These are phyloP conservation scores for Starmera quercuum DNA, from an alignment of 805 yeast species.

Conservation along the genomic window DNA sequence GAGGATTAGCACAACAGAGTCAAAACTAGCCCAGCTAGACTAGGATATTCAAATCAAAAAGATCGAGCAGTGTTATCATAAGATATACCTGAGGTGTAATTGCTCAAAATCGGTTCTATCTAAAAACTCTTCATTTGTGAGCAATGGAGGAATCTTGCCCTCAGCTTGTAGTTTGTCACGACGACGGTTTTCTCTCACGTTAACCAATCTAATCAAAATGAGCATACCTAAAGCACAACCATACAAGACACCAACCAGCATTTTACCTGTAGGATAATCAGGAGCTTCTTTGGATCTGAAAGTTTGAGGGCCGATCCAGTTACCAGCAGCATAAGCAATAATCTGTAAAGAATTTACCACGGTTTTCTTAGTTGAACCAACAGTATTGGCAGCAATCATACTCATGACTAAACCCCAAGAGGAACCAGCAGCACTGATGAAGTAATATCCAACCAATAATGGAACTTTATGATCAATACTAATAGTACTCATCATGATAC, in stretches of 20 bases:
- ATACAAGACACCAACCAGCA: conserved; percentile 41
- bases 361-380: conserved; percentile 65
- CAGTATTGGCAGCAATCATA: conserved; percentile 36
- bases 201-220: conserved; percentile 17
- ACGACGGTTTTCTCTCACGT: conserved; percentile 29
- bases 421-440: neutral
- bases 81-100: too few relatives aligned
- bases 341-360: conserved; percentile 46
- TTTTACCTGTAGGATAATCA: conserved; percentile 43
- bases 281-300: conserved; percentile 51
- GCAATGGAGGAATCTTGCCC: too few relatives aligned
- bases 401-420: conserved; percentile 21
- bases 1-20: too few relatives aligned
- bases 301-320: conserved; percentile 63
- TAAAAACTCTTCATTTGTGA: too few relatives aligned
- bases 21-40: too few relatives aligned
- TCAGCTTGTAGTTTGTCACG: conserved; percentile 24
- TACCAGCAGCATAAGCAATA: conserved; percentile 57
- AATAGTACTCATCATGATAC: neutral
- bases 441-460: conserved; percentile 5
- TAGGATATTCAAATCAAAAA: too few relatives aligned
- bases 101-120: too few relatives aligned
- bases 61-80: too few relatives aligned
- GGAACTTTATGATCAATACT: neutral
- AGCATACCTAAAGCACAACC: conserved; percentile 28